Percentiles rank a stretch among this genome's conserved stretches.
Conservation (phyloP, 2,329 filamentous ascomycete species). For the Hortaea sp. region DNA sequence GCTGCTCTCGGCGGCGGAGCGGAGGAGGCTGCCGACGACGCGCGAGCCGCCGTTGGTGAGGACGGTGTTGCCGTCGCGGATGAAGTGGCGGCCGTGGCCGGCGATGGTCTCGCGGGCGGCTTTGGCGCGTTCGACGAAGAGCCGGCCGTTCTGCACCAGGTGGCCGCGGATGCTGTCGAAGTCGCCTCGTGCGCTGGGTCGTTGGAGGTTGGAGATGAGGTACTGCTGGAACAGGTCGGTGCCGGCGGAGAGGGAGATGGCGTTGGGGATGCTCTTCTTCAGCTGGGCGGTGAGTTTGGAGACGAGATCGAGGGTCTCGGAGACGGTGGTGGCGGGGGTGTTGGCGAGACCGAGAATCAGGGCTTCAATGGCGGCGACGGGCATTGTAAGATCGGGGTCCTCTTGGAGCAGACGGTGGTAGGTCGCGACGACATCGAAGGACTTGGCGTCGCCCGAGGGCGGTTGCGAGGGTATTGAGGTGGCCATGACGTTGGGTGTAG, state of each 20-base stretch:
- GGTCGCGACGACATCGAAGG: conserved; percentile 48
- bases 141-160: conserved; percentile 70
- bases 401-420: conserved; percentile 54
- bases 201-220: conserved; percentile 63
- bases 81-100: conserved; percentile 64
- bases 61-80: conserved; percentile 69
- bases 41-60: conserved; percentile 82
- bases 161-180: conserved; percentile 79
- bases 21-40: conserved; percentile 68
- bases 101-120: conserved; percentile 77
- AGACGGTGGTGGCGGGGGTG: conserved; percentile 74
- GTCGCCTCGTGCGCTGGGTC: conserved; percentile 46
- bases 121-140: conserved; percentile 82
- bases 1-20: conserved; percentile 58
- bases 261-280: conserved; percentile 71
- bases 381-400: conserved; percentile 85
- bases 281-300: conserved; percentile 67
- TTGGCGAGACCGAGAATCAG: conserved; percentile 77
- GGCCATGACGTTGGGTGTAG: too few relatives aligned
- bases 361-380: conserved; percentile 86
- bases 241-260: conserved; percentile 83
- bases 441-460: neutral
- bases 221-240: conserved; percentile 95
- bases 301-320: conserved; percentile 83
- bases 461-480: neutral